These are phyloP conservation scores for Acacia concinna DNA, from an alignment of 331 rosid genomes.

Conservation along the genomic window DNA sequence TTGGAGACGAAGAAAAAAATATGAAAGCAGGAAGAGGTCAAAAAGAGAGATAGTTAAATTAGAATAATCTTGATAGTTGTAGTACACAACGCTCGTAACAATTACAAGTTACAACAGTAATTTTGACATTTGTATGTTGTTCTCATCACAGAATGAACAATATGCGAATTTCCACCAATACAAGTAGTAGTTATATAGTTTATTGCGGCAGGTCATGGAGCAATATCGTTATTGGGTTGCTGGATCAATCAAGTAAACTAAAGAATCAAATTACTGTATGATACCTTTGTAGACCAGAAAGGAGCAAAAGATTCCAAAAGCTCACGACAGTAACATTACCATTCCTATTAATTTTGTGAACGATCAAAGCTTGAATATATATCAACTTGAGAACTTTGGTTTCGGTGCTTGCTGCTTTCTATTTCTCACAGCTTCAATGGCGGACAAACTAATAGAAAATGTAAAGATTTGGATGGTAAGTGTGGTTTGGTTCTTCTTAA, in stretches of 20 bases:
- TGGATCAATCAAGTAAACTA: background rate
- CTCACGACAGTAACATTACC: too few relatives aligned
- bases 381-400: background rate
- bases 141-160: too few relatives aligned
- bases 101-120: too few relatives aligned
- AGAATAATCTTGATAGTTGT: too few relatives aligned
- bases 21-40: too few relatives aligned
- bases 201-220: background rate
- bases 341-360: background rate
- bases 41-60: too few relatives aligned
- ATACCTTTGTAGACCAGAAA: too few relatives aligned
- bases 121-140: too few relatives aligned
- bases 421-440: background rate
- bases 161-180: background rate
- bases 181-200: background rate
- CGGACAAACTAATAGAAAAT: background rate
- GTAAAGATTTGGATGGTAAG: background rate
- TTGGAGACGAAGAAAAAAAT: too few relatives aligned
- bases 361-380: background rate
- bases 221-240: background rate
- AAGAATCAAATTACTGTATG: background rate
- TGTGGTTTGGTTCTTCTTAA: background rate
- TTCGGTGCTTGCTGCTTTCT: background rate
- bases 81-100: too few relatives aligned
- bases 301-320: too few relatives aligned